Evolutionary conservation across 495 filamentous ascomycete genomes (phyloP).

Genomic region (Paragyromitra xinjiangensis): DNA sequence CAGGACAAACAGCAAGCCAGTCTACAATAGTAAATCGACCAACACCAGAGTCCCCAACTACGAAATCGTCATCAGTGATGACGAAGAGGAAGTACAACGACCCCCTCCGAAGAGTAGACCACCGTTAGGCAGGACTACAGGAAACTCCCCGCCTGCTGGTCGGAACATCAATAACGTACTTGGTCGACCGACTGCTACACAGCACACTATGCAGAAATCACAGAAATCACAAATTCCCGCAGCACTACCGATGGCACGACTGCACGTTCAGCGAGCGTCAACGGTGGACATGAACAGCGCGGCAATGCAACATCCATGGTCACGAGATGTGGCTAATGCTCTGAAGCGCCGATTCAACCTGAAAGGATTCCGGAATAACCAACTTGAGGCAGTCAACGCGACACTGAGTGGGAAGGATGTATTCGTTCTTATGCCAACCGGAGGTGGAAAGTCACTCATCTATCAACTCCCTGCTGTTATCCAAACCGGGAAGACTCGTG

Average conservation of each 20-base stretch:
- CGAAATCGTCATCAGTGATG: conserved; percentile 49
- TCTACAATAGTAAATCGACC: not conserved
- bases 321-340: conserved; percentile 78
- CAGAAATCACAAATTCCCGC: conserved; percentile 41
- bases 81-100: conserved; percentile 29
- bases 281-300: conserved; percentile 55
- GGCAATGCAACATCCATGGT: conserved; percentile 75
- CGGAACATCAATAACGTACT: conserved; percentile 49
- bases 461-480: conserved; percentile 93
- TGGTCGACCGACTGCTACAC: conserved; percentile 27
- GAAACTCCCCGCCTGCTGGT: conserved; percentile 35
- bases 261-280: conserved; percentile 49
- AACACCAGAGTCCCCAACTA: conserved; percentile 4
- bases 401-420: conserved; percentile 85
- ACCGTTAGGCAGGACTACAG: conserved; percentile 37
- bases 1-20: not conserved
- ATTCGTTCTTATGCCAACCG: conserved; percentile 97
- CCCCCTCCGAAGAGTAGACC: conserved; percentile 3
- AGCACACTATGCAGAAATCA: conserved; percentile 26
- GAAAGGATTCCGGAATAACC: conserved; percentile 84
- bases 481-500: conserved; percentile 78
- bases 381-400: conserved; percentile 94
- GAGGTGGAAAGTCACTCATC: conserved; percentile 94
- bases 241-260: conserved; percentile 21
- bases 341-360: conserved; percentile 83